These are phyloP conservation scores for Botryotinia globosa DNA, from an alignment of 2,329 filamentous ascomycete species.

Conservation along the genomic window DNA sequence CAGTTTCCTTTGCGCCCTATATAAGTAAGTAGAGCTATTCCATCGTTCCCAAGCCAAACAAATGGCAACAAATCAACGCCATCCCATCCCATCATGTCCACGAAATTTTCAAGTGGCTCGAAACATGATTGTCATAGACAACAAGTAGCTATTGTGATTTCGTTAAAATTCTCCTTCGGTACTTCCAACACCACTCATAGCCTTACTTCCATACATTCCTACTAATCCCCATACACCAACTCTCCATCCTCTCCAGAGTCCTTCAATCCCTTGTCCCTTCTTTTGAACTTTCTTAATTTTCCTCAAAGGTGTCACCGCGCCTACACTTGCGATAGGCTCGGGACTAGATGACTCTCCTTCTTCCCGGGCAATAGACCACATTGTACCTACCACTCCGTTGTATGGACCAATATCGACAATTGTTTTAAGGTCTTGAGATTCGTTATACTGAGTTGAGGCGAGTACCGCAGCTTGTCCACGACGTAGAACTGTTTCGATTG, in stretches of 20 bases:
- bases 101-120: background rate
- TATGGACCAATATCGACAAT: slow-evolving; percentile 81
- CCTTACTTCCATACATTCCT: slow-evolving; percentile 49
- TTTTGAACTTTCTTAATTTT: slow-evolving; percentile 23
- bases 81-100: background rate
- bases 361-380: slow-evolving; percentile 80
- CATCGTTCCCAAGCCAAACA: background rate
- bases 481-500: slow-evolving; percentile 86
- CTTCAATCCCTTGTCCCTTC: slow-evolving; percentile 53
- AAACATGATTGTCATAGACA: slow-evolving; percentile 10
- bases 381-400: slow-evolving; percentile 82
- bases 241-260: slow-evolving; percentile 56
- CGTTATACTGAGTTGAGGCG: slow-evolving; percentile 30
- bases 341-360: slow-evolving; percentile 63
- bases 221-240: slow-evolving; percentile 56
- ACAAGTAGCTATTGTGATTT: background rate
- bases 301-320: slow-evolving; percentile 19
- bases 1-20: slow-evolving; percentile 6
- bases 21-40: slow-evolving; percentile 6
- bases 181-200: slow-evolving; percentile 35
- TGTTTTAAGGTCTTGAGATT: slow-evolving; percentile 47
- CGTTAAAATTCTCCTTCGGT: slow-evolving; percentile 35
- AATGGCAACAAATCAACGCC: background rate
- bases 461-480: slow-evolving; percentile 80
- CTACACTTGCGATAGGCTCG: slow-evolving; percentile 8